Percentiles rank a stretch among this genome's conserved stretches.
These are phyloP conservation scores for Pythium diclinum DNA, from an alignment of 352 stramenopile genomes.

Conservation along the genomic window DNA sequence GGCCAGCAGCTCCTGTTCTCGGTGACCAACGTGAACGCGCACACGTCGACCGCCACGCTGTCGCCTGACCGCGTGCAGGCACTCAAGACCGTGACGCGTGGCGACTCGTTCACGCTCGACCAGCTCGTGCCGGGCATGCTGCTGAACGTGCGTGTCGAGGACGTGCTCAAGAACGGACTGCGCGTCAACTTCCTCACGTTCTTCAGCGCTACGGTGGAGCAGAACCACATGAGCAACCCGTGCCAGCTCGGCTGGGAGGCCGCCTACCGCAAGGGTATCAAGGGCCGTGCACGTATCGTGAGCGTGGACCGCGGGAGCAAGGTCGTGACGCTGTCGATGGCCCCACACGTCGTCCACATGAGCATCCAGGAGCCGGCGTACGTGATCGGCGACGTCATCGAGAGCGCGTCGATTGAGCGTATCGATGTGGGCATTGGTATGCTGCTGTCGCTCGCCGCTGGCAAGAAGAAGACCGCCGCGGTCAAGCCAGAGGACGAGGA, in stretches of 20 bases:
- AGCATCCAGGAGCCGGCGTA: conserved; percentile 48
- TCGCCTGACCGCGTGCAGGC: conserved; percentile 58
- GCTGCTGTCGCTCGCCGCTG: conserved; percentile 62
- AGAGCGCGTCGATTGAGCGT: conserved; percentile 67
- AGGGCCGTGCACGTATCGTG: conserved; percentile 83
- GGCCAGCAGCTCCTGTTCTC: conserved; percentile 72
- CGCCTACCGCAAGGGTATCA: conserved; percentile 79
- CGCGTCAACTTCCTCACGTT: conserved; percentile 88
- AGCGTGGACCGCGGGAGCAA: conserved; percentile 75
- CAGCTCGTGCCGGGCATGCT: conserved; percentile 92
- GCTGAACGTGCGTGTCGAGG: conserved; percentile 90
- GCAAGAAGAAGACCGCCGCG: conserved; percentile 31
- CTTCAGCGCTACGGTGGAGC: conserved; percentile 85
- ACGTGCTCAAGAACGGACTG: conserved; percentile 82
- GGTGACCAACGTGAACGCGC: conserved; percentile 67
- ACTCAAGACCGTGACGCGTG: conserved; percentile 78
- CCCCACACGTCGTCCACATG: conserved; percentile 84
- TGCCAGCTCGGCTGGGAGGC: conserved; percentile 72
- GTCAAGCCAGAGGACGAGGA: conserved; percentile 23
- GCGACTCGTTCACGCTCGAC: conserved; percentile 83
- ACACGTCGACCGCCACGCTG: conserved; percentile 75
- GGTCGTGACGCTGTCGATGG: conserved; percentile 80
- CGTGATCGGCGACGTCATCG: conserved; percentile 70
- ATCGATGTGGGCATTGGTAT: conserved; percentile 86
- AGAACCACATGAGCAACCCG: conserved; percentile 87